Percentiles rank a stretch among this genome's conserved stretches.
These are phyloP conservation scores for Planoprotostelium fungivorum DNA, from an alignment of 78 protist species.

Conservation along the genomic window DNA sequence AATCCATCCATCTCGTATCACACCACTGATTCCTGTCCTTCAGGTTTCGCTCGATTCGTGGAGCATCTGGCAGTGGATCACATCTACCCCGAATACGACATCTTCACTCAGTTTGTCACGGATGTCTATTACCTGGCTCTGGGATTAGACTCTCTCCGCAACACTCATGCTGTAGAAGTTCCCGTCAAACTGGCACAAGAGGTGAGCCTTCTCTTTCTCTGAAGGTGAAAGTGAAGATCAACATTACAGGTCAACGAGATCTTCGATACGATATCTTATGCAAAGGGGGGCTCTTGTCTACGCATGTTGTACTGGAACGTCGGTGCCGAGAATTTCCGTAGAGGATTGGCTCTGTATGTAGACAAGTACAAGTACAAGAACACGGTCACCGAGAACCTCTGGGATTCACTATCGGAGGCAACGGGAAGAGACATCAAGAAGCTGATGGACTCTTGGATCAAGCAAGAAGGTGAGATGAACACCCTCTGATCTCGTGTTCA, in stretches of 20 bases:
- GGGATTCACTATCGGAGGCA: slow-evolving; percentile 64
- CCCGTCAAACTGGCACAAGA: slow-evolving; percentile 40
- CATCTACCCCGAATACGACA: slow-evolving; percentile 81
- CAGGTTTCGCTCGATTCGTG: slow-evolving; percentile 72
- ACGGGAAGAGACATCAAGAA: slow-evolving; percentile 18
- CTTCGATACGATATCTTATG: slow-evolving; percentile 82
- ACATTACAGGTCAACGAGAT: slow-evolving; percentile 59
- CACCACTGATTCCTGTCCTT: neutral
- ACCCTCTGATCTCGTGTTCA: neutral
- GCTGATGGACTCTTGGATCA: slow-evolving; percentile 4
- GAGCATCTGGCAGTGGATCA: slow-evolving; percentile 55
- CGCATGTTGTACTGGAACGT: slow-evolving; percentile 56
- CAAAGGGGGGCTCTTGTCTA: slow-evolving; percentile 66
- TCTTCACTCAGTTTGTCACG: slow-evolving; percentile 41
- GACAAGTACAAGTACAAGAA: slow-evolving; percentile 57
- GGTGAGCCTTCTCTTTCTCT: slow-evolving; percentile 8
- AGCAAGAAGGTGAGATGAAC: neutral
- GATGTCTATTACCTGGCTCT: slow-evolving; percentile 19
- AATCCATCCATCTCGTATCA: neutral
- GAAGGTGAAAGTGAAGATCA: too few species aligned
- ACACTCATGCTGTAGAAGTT: slow-evolving; percentile 83
- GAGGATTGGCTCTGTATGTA: slow-evolving; percentile 65
- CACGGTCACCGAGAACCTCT: slow-evolving; percentile 82
- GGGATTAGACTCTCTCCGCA: slow-evolving; percentile 54
- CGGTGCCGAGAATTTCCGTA: slow-evolving; percentile 64